Conservation (phyloP, 2,329 filamentous ascomycete genomes). For the Sarocladium oryzae region DNA sequence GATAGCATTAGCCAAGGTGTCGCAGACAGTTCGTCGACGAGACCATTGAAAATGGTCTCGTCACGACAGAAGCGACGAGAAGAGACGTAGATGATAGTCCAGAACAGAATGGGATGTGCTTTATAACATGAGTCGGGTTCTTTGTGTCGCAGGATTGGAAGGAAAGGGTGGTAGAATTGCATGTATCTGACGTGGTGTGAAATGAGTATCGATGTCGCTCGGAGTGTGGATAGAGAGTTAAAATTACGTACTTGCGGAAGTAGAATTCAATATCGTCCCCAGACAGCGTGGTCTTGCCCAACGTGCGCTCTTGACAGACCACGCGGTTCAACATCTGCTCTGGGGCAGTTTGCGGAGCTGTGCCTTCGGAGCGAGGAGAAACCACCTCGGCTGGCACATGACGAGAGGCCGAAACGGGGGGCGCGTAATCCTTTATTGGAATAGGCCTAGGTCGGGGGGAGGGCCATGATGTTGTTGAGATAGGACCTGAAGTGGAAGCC, state of each 20-base stretch:
- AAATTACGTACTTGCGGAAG: constrained; percentile 40
- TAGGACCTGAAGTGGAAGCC: background rate
- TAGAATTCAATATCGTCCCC: constrained; percentile 50
- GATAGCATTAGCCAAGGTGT: constrained; percentile 40
- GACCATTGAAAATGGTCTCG: constrained; percentile 33
- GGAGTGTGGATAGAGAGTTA: too few relatives aligned
- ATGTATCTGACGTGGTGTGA: constrained; percentile 43
- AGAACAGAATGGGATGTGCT: constrained; percentile 43
- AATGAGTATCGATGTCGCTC: too few relatives aligned
- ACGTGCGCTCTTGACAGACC: constrained; percentile 30
- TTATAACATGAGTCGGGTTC: constrained; percentile 47
- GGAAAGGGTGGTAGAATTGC: constrained; percentile 44
- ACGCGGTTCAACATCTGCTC: background rate
- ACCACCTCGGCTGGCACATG: background rate
- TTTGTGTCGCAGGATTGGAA: constrained; percentile 42
- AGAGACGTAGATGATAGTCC: constrained; percentile 45
- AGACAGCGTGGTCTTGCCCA: constrained; percentile 41
- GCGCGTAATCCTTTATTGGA: constrained; percentile 1
- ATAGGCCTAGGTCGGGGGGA: background rate
- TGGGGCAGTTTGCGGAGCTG: background rate
- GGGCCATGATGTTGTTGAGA: background rate
- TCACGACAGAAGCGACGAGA: constrained; percentile 43
- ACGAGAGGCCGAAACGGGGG: constrained; percentile 1
- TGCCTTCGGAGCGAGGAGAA: background rate
- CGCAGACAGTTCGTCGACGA: constrained; percentile 39